phyloP scores from a whole-genome alignment of 1,139 yeast genomes.

The Casaregolazyma lundiana region DNA sequence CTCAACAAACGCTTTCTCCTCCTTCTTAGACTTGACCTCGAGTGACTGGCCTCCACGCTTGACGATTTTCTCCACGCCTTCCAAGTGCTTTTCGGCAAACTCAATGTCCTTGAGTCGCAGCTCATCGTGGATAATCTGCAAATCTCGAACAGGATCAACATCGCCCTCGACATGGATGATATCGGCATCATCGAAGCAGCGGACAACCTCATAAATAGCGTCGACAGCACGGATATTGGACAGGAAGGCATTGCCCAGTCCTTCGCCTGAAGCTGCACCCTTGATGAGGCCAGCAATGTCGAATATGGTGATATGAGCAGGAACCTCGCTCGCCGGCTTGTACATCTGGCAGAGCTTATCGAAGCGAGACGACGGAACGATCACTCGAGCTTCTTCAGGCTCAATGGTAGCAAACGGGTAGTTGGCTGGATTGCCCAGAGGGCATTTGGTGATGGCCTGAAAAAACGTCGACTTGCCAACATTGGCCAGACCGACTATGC shows the following conservation, averaged over 20 bases:
- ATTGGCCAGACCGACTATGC: constrained; percentile 95
- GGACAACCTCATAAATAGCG: constrained; percentile 95
- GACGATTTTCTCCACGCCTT: constrained; percentile 78
- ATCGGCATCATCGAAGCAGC: constrained; percentile 98
- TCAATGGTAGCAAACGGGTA: constrained; percentile 98
- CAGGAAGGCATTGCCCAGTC: constrained; percentile 96
- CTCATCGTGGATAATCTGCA: constrained; percentile 88
- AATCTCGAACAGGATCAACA: constrained; percentile 92
- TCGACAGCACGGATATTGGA: constrained; percentile 97
- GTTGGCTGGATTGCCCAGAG: constrained; percentile 96
- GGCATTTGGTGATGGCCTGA: constrained; percentile 76
- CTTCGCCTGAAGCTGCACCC: constrained; percentile 98
- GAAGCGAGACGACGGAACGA: constrained; percentile 90
- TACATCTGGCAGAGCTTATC: constrained; percentile 67
- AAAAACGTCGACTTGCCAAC: constrained; percentile 83
- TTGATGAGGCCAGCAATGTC: constrained; percentile 98
- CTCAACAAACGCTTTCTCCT: constrained; percentile 78
- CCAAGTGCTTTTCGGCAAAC: constrained; percentile 86
- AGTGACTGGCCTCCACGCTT: constrained; percentile 89
- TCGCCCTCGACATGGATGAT: constrained; percentile 98
- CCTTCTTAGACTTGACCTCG: constrained; percentile 92
- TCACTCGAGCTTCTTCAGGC: constrained; percentile 97
- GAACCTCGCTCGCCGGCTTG: constrained; percentile 82
- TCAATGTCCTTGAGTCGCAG: constrained; percentile 95
- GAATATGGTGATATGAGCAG: constrained; percentile 88